Base-by-base conservation (phyloP, 2,329 filamentous ascomycete species). In the Pseudogymnoascus sp. region DNA sequence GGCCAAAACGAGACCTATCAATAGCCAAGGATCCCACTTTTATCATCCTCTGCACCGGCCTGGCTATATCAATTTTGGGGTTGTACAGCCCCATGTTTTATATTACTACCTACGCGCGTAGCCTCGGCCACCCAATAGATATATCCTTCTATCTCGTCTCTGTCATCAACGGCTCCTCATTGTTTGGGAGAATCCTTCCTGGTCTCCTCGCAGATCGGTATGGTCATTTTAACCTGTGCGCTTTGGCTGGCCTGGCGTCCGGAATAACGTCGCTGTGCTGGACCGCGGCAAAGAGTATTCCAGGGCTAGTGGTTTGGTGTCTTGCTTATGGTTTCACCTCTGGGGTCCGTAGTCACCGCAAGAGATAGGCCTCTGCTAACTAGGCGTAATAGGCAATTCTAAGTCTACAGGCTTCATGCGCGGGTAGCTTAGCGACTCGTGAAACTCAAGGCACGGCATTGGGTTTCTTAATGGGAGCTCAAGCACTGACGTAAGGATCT, bases 341-440 rank as follows among this genome's bases (percentile, higher is more conserved):
- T 25, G 64, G 63, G 11, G 67, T 60, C 60, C 47, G 61, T 63
- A 58, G 25, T 47, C 15, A 18, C 30, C 6, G 6, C 28, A 53
- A 33, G 47, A 20, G 33, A n/a, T 35, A 33, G 58, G 18, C 36
- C n/a, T 25, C 4, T 30, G 18, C 12, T 35, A 18, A 50, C 53
- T 61, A 12, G 61, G 37, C 6, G 37, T 47, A 6, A 20, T 37
- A 66, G 63, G 66, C 60, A 9, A 63, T 68, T 11, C 66, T 68
- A 12, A 64, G 67, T 41, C 50, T 68, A 12, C 65, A 68, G 62
- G 65, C 62, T 3, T 61, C 67, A 12, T 69, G 67, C 61, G 63
- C 62, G 20, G 60, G 65, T 15, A 39, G 57, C 14, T 38, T 64
- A 25, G 67, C 64, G 2, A 60, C 64, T 14, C 63, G 62, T 2